A percentile compares a stretch with the other conserved stretches of the same genome.
phyloP scores from a whole-genome alignment of 1,139 yeast genomes.

The Insectozyma bohioensis region DNA sequence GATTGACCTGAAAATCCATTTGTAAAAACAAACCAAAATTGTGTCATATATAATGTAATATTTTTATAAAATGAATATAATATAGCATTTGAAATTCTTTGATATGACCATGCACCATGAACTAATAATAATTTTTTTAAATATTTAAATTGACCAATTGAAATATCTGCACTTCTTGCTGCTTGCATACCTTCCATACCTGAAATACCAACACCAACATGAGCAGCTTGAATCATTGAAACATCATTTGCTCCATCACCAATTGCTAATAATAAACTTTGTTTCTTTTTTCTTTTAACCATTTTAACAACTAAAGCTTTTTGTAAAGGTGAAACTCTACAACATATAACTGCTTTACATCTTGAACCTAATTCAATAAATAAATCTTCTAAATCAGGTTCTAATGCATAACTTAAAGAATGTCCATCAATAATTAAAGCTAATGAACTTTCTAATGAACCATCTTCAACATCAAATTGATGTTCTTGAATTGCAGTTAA shows the following conservation, averaged over 20 bases:
- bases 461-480: constrained; percentile 60
- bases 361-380: constrained; percentile 77
- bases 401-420: constrained; percentile 82
- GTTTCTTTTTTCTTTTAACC: constrained; percentile 59
- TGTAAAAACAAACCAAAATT: constrained; percentile 94
- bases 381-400: constrained; percentile 73
- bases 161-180: constrained; percentile 95
- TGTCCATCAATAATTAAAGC: constrained; percentile 95
- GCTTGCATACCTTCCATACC: constrained; percentile 99
- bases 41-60: constrained; percentile 93
- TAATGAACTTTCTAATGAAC: constrained; percentile 60
- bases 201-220: constrained; percentile 97
- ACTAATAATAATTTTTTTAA: constrained; percentile 80
- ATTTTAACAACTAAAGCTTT: constrained; percentile 93
- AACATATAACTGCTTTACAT: constrained; percentile 91
- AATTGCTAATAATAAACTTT: constrained; percentile 81
- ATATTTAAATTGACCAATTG: constrained; percentile 93
- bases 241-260: constrained; percentile 99
- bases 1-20: constrained; percentile 96
- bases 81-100: constrained; percentile 87
- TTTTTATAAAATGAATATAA: constrained; percentile 94
- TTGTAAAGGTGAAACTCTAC: constrained; percentile 97
- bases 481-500: constrained; percentile 72
- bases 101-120: constrained; percentile 98
- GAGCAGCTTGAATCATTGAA: constrained; percentile 98